Evolutionary conservation across 2,329 filamentous ascomycete genomes (phyloP).

Genomic region (Paecilomyces sp.): DNA sequence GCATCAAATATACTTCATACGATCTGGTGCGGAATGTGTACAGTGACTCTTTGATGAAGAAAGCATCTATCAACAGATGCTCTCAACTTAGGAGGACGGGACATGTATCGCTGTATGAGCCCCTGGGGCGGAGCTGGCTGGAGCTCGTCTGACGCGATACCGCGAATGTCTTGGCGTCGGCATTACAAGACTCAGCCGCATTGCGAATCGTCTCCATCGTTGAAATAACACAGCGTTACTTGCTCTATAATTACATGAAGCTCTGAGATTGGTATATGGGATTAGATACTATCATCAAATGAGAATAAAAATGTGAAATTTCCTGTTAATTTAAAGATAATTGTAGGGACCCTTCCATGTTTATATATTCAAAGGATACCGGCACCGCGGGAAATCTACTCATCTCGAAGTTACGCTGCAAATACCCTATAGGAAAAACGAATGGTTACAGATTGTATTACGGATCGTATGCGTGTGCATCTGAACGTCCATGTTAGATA

Average conservation of each 20-base stretch:
- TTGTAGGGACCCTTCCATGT: too few species aligned
- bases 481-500: too few species aligned
- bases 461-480: too few species aligned
- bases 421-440: too few species aligned
- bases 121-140: not conserved
- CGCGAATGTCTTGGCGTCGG: slow-evolving; percentile 3
- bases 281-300: too few species aligned
- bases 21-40: not conserved
- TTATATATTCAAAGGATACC: too few species aligned
- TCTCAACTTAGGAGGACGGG: not conserved
- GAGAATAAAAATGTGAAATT: too few species aligned
- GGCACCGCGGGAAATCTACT: too few species aligned
- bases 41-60: not conserved
- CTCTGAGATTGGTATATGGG: not conserved
- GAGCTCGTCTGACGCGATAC: not conserved
- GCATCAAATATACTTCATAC: not conserved
- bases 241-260: not conserved
- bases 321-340: too few species aligned
- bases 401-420: too few species aligned
- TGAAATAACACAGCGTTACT: not conserved
- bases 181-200: not conserved
- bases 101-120: not conserved
- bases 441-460: too few species aligned
- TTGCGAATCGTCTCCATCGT: not conserved
- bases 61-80: not conserved